phyloP scores from a whole-genome alignment of 129 eudicot species.

The Ambrosia artemisiifolia region DNA sequence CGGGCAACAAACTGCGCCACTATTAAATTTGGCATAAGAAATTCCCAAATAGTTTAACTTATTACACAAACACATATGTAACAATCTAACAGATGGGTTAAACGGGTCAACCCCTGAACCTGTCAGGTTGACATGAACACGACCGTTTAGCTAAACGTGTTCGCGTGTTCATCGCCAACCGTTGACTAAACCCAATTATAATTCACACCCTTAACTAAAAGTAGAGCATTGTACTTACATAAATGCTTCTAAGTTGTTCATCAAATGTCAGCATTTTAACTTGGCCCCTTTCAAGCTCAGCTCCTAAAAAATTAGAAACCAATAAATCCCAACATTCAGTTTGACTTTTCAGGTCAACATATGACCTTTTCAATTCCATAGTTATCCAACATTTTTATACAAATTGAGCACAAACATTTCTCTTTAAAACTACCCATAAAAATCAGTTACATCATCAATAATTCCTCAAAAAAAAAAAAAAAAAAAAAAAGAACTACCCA shows the following conservation, averaged over 20 bases:
- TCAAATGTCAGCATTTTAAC: conserved; percentile 22
- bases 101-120: too few species aligned
- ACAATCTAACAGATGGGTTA: too few species aligned
- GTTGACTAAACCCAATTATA: too few species aligned
- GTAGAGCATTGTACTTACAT: conserved; percentile 19
- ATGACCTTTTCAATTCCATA: background rate
- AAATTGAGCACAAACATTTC: background rate
- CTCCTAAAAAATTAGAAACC: conserved; percentile 15
- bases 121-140: too few species aligned
- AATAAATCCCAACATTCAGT: conserved; percentile 17
- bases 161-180: too few species aligned
- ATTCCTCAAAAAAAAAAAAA: background rate
- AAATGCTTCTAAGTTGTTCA: conserved; percentile 30
- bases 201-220: background rate
- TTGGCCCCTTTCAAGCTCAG: conserved; percentile 14
- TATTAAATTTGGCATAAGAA: too few species aligned
- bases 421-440: background rate
- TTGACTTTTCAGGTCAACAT: conserved; percentile 18
- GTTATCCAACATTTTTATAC: background rate
- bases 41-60: too few species aligned
- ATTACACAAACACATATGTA: too few species aligned
- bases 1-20: too few species aligned
- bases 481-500: background rate
- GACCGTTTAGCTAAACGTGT: too few species aligned
- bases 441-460: background rate